Conservation (phyloP, 2,329 filamentous ascomycete genomes). For the Apiospora hydei region DNA sequence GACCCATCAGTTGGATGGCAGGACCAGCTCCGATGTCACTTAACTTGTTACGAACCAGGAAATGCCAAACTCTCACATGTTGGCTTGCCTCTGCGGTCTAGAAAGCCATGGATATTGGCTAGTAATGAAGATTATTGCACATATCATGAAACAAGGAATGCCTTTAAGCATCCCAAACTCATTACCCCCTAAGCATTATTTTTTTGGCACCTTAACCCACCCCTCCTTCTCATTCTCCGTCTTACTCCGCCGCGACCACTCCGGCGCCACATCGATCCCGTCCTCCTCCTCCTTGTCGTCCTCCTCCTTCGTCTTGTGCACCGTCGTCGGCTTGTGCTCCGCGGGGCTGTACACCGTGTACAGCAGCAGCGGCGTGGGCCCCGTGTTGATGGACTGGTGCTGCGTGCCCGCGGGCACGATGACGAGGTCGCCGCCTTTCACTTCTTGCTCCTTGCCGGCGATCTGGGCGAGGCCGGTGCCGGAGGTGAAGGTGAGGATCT, state of each 20-base stretch:
- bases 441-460: constrained; percentile 62
- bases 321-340: constrained; percentile 65
- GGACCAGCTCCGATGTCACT: too few species aligned
- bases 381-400: constrained; percentile 71
- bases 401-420: constrained; percentile 69
- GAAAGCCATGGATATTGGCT: too few species aligned
- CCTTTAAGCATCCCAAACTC: too few species aligned
- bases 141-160: too few species aligned
- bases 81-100: too few species aligned
- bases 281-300: constrained; percentile 68
- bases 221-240: constrained; percentile 63
- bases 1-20: too few species aligned
- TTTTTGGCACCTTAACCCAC: constrained; percentile 51
- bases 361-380: constrained; percentile 64
- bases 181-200: constrained; percentile 1
- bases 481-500: constrained; percentile 69
- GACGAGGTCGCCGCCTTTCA: constrained; percentile 47
- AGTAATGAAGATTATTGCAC: too few species aligned
- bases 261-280: constrained; percentile 66
- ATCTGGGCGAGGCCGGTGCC: constrained; percentile 65
- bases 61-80: too few species aligned
- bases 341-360: constrained; percentile 70
- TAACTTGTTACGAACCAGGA: too few species aligned
- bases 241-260: constrained; percentile 65
- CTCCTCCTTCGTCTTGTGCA: constrained; percentile 69